Percentiles rank a stretch among this genome's conserved stretches.
Conservation (phyloP, 305 asterid species). For the Fraxinus paxiana region DNA sequence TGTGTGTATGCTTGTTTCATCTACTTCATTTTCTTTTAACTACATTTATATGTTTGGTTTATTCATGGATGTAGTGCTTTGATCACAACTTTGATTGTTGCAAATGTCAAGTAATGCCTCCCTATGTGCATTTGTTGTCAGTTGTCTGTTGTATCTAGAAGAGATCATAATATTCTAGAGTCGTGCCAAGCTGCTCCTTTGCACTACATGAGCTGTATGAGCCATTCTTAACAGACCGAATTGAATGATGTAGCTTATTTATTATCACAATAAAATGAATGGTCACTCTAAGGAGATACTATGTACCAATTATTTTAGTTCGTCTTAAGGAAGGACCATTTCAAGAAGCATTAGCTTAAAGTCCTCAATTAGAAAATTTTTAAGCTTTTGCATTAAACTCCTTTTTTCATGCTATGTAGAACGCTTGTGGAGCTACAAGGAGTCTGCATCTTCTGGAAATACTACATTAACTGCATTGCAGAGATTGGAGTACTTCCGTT, state of each 20-base stretch:
- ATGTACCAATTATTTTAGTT: neutral
- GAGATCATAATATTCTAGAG: neutral
- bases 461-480: constrained; percentile 31
- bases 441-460: constrained; percentile 38
- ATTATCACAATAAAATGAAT: neutral
- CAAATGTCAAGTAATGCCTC: neutral
- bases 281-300: neutral
- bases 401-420: constrained; percentile 38
- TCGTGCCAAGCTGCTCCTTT: neutral
- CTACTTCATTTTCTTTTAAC: neutral
- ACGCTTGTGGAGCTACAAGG: constrained; percentile 68
- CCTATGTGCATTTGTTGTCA: neutral
- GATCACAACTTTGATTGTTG: neutral
- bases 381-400: neutral
- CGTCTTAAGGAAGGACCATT: neutral
- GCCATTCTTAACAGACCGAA: neutral
- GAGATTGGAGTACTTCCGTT: constrained; percentile 68
- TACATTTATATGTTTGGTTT: neutral
- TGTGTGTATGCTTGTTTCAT: neutral
- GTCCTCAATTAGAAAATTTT: neutral
- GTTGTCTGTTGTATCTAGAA: neutral
- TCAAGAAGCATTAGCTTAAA: neutral
- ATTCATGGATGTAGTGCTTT: neutral
- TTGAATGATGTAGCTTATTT: neutral
- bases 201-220: neutral